Percentiles rank a stretch among this genome's conserved stretches.
These are phyloP conservation scores for Cerrena zonata DNA, from an alignment of 1,284 basidiomycete genomes.

Conservation along the genomic window DNA sequence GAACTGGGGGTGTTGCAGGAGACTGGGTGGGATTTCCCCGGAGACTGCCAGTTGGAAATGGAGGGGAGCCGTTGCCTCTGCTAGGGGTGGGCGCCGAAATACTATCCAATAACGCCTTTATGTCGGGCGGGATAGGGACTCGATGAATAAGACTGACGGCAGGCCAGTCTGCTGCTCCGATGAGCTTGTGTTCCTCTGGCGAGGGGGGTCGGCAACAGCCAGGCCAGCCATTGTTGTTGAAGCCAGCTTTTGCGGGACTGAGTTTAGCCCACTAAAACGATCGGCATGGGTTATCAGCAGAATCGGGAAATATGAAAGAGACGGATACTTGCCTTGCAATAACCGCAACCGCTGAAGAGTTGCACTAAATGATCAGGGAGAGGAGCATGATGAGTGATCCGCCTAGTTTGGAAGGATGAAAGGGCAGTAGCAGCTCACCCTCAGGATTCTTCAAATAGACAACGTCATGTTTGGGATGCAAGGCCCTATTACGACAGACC, in stretches of 20 bases:
- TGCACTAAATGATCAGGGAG: conserved; percentile 44
- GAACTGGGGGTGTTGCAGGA: conserved; percentile 35
- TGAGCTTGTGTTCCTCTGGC: conserved; percentile 48
- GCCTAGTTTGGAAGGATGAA: conserved; percentile 10
- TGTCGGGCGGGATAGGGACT: conserved; percentile 61
- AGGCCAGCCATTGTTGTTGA: conserved; percentile 72
- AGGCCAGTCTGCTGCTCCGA: conserved; percentile 73
- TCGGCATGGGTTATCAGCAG: conserved; percentile 24
- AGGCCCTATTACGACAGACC: conserved; percentile 62
- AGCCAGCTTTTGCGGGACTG: conserved; percentile 47
- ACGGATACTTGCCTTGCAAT: conserved; percentile 61
- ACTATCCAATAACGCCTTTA: conserved; percentile 58
- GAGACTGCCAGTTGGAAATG: conserved; percentile 26
- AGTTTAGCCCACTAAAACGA: conserved; percentile 58
- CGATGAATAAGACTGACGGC: conserved; percentile 68
- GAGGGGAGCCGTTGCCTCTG: conserved; percentile 19
- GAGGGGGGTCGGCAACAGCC: conserved; percentile 74
- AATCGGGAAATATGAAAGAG: conserved; percentile 22
- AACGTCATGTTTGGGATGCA: conserved; percentile 70
- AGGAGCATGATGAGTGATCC: conserved; percentile 12
- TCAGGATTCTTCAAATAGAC: conserved; percentile 76
- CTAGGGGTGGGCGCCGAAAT: conserved; percentile 26
- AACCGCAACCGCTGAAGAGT: conserved; percentile 78
- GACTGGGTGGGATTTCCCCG: conserved; percentile 22
- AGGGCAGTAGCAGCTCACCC: conserved; percentile 42